Conservation (phyloP, 192 early-diverging fungal genomes). For the Umbelopsis sp. region DNA sequence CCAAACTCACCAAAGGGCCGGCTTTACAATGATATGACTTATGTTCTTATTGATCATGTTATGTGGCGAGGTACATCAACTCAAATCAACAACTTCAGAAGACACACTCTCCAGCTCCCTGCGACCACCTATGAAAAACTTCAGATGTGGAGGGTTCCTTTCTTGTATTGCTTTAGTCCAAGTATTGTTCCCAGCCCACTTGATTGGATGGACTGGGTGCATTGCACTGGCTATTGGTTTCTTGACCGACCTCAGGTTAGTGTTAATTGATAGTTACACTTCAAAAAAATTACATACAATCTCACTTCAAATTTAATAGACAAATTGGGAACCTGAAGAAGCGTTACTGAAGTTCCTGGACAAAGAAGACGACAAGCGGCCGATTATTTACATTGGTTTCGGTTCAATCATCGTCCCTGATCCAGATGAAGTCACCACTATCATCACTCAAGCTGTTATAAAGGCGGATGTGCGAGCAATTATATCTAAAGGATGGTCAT, state of each 20-base stretch:
- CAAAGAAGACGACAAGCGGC: conserved; percentile 38
- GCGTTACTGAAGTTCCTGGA: conserved; percentile 58
- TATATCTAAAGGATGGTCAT: conserved; percentile 75
- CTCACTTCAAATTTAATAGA: conserved; percentile 22
- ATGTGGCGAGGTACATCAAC: conserved; percentile 63
- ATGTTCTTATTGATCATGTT: conserved; percentile 68
- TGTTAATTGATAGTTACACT: background rate
- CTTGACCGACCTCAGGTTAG: conserved; percentile 58
- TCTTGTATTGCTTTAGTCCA: conserved; percentile 66
- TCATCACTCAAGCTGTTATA: conserved; percentile 64
- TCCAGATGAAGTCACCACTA: conserved; percentile 60
- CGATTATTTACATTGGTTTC: conserved; percentile 75
- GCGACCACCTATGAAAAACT: conserved; percentile 53
- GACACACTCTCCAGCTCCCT: conserved; percentile 44
- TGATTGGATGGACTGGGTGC: conserved; percentile 72
- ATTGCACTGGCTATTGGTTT: conserved; percentile 77
- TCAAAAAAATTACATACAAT: background rate
- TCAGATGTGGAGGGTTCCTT: conserved; percentile 57
- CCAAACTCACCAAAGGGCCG: conserved; percentile 49
- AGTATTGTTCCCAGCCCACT: conserved; percentile 58
- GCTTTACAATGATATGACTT: conserved; percentile 66
- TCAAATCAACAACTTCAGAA: conserved; percentile 61
- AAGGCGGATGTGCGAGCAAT: conserved; percentile 67
- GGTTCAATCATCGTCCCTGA: conserved; percentile 77
- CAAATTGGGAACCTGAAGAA: conserved; percentile 56